Conservation (phyloP, 371 early-diverging fungal genomes). For the Mortierella polycephala region DNA sequence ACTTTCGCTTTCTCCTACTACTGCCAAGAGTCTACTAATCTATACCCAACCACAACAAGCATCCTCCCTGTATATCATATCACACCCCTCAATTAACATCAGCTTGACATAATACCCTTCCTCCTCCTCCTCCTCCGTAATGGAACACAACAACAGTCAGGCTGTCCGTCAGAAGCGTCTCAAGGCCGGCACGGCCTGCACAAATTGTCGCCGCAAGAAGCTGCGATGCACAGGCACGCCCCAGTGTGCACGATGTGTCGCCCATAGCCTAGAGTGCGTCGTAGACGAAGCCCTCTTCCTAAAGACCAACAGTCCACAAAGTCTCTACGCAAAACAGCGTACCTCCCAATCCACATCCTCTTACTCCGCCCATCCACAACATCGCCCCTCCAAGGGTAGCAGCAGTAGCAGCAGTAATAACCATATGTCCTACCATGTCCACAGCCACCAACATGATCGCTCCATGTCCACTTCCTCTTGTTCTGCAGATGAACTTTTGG, state of each 20-base stretch:
- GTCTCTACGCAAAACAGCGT: conserved; percentile 12
- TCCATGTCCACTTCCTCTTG: conserved; percentile 37
- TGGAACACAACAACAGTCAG: conserved; percentile 12
- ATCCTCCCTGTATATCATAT: background rate
- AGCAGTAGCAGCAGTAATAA: conserved; percentile 2
- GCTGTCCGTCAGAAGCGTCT: conserved; percentile 50
- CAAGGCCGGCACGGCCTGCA: conserved; percentile 53
- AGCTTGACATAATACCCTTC: background rate
- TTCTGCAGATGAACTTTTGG: conserved; percentile 34
- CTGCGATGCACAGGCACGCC: conserved; percentile 51
- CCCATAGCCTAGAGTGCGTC: conserved; percentile 48
- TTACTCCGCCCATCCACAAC: conserved; percentile 11
- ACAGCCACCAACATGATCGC: conserved; percentile 8
- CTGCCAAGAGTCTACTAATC: background rate
- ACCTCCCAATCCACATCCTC: conserved; percentile 20
- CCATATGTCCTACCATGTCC: background rate
- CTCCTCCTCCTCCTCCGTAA: background rate
- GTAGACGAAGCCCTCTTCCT: conserved; percentile 52
- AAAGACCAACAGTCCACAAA: conserved; percentile 42
- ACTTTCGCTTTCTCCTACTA: background rate
- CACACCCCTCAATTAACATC: background rate
- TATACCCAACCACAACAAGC: background rate
- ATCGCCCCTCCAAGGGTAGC: conserved; percentile 9
- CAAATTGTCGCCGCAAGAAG: conserved; percentile 54
- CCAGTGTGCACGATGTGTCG: conserved; percentile 46